Percentiles rank a stretch among this genome's conserved stretches.
Conservation (phyloP, 495 filamentous ascomycete species). For the Talaromyces nanjingensis region DNA sequence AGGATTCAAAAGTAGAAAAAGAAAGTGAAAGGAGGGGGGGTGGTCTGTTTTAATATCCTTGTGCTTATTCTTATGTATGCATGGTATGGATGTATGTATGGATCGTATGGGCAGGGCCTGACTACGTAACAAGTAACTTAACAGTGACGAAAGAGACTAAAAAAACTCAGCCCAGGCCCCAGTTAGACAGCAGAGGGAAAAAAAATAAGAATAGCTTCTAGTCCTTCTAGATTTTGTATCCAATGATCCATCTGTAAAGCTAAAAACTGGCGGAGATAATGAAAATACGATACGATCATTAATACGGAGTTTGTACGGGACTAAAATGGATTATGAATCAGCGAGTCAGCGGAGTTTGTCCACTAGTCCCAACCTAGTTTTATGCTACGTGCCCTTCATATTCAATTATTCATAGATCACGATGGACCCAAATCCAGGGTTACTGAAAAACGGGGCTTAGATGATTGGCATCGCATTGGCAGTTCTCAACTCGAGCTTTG, state of each 20-base stretch:
- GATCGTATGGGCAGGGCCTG: not conserved
- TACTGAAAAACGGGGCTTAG: not conserved
- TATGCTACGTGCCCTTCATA: not conserved
- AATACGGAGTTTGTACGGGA: not conserved
- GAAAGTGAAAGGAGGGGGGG: not conserved
- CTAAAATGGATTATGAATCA: not conserved
- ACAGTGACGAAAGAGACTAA: constrained; percentile 6
- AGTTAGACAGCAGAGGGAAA: not conserved
- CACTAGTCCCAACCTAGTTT: not conserved
- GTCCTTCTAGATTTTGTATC: not conserved
- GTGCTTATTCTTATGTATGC: constrained; percentile 1
- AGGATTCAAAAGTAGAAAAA: not conserved
- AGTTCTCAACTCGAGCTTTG: not conserved
- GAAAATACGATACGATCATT: not conserved
- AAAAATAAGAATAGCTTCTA: not conserved
- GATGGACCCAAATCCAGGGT: not conserved
- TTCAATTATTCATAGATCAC: not conserved
- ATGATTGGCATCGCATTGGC: not conserved
- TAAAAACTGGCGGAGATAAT: not conserved
- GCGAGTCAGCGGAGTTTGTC: not conserved
- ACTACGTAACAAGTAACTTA: not conserved
- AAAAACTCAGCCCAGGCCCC: not conserved
- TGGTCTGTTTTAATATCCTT: constrained; percentile 5
- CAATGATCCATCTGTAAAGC: not conserved
- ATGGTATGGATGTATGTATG: not conserved